Conservation (phyloP, 2,329 filamentous ascomycete species). For the Thielaviopsis musarum region DNA sequence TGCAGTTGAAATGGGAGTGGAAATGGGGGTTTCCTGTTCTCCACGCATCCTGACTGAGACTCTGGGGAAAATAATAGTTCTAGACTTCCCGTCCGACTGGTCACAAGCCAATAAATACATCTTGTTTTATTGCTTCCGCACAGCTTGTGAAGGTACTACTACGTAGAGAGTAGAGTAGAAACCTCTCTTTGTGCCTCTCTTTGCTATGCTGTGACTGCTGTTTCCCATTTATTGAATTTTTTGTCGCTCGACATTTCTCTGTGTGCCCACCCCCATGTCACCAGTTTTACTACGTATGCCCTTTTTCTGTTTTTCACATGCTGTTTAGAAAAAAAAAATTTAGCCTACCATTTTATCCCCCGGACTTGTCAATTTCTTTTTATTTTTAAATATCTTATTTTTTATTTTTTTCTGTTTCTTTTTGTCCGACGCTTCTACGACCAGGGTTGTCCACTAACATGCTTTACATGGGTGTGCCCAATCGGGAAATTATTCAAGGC, state of each 20-base stretch:
- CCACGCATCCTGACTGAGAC: neutral
- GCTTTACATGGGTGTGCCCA: neutral
- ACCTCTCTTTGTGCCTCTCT: neutral
- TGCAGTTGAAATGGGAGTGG: too few species aligned
- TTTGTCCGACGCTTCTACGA: neutral
- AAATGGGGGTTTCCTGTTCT: neutral
- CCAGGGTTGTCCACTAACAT: neutral
- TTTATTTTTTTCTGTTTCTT: neutral
- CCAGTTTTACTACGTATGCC: too few species aligned
- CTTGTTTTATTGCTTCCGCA: neutral
- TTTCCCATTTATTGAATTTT: neutral
- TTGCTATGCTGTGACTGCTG: neutral
- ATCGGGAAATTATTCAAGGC: constrained; percentile 1
- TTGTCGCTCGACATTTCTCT: too few species aligned
- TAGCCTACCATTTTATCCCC: neutral
- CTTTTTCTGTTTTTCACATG: too few species aligned
- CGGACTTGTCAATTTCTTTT: neutral
- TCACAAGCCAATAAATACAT: neutral
- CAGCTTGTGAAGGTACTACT: neutral
- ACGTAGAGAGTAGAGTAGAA: too few species aligned
- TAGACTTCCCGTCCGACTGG: neutral
- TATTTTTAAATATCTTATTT: neutral
- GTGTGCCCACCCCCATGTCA: too few species aligned
- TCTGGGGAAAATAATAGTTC: neutral
- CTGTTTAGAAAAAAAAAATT: neutral